Conservation (phyloP, 768 basidiomycete species). For the Lentinula detonsa region DNA sequence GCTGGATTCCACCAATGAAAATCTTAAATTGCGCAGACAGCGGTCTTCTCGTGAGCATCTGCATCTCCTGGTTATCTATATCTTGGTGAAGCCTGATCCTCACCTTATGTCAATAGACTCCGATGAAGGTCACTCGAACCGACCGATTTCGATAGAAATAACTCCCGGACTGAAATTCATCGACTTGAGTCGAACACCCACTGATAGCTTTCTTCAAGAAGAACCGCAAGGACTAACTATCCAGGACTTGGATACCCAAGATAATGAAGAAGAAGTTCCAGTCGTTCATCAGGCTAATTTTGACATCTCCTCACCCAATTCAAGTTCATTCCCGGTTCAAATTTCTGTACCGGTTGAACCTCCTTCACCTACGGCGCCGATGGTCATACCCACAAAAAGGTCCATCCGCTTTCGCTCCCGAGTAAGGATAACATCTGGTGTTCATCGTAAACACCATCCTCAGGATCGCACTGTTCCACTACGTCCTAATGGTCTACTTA, state of each 20-base stretch:
- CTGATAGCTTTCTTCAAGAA: neutral
- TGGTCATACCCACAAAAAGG: neutral
- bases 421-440: constrained; percentile 71
- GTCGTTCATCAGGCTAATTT: neutral
- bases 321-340: neutral
- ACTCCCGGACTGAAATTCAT: neutral
- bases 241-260: neutral
- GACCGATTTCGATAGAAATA: neutral
- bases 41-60: neutral
- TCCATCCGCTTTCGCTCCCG: constrained; percentile 57
- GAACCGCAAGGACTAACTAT: neutral
- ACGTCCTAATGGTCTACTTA: constrained; percentile 9
- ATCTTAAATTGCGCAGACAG: neutral
- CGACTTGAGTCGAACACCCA: neutral
- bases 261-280: neutral
- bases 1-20: neutral
- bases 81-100: neutral
- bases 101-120: neutral
- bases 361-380: neutral
- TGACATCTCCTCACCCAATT: neutral
- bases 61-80: neutral
- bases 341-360: neutral
- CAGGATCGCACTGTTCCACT: constrained; percentile 17
- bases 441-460: constrained; percentile 37
- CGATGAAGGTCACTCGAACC: neutral